Conservation (phyloP, 2,329 filamentous ascomycete genomes). For the Colletotrichum truncatum region DNA sequence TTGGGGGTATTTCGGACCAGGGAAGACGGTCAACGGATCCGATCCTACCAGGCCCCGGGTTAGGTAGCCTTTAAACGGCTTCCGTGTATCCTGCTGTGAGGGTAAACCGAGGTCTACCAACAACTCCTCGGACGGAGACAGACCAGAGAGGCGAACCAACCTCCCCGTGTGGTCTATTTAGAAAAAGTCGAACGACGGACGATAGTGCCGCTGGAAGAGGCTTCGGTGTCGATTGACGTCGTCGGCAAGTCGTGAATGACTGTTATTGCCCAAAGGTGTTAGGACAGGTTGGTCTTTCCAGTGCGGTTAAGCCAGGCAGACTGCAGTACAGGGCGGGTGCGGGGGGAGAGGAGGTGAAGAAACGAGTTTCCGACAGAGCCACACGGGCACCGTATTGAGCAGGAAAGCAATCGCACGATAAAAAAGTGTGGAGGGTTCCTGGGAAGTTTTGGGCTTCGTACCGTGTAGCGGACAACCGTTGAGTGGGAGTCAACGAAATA, state of each 20-base stretch:
- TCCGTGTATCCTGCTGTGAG: slow-evolving; percentile 3
- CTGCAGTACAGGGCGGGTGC: slow-evolving; percentile 1
- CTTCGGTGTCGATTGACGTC: slow-evolving; percentile 4
- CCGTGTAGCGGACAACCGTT: neutral
- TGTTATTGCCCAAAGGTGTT: neutral
- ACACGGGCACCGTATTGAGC: slow-evolving; percentile 2
- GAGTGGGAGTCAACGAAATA: slow-evolving; percentile 13
- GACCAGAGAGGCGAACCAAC: slow-evolving; percentile 46
- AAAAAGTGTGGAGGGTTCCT: slow-evolving; percentile 5
- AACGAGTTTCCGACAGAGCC: slow-evolving; percentile 4
- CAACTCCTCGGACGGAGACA: slow-evolving; percentile 29
- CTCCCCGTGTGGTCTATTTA: slow-evolving; percentile 41
- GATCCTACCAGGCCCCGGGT: slow-evolving; percentile 27
- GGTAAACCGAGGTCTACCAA: slow-evolving; percentile 22
- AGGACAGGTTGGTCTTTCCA: neutral
- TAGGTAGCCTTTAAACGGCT: slow-evolving; percentile 17
- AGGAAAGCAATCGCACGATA: neutral
- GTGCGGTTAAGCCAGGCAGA: neutral
- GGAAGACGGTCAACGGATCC: slow-evolving; percentile 24
- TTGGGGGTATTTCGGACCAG: slow-evolving; percentile 15
- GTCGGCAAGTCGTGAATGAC: neutral
- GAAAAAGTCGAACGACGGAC: neutral
- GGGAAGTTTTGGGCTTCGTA: slow-evolving; percentile 6
- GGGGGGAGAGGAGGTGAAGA: neutral
- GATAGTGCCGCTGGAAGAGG: neutral